Percentiles rank a stretch among this genome's conserved stretches.
These are phyloP conservation scores for Pestalotiopsis fici DNA, from an alignment of 2,329 filamentous ascomycete genomes.

Conservation along the genomic window DNA sequence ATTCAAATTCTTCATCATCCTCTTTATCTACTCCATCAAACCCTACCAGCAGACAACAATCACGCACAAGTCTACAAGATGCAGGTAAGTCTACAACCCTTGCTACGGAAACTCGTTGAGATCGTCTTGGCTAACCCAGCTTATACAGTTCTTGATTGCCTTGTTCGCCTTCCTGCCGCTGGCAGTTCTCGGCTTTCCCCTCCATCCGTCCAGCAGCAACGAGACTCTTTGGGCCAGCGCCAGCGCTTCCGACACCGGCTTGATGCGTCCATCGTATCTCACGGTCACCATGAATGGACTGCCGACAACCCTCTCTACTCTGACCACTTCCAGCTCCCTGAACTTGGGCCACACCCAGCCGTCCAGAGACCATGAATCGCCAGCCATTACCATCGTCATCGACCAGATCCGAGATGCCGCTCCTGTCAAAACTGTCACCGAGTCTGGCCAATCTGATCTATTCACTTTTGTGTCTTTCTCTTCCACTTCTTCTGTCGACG, in stretches of 20 bases:
- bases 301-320: not conserved
- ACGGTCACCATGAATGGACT: not conserved
- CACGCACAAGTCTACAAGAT: not conserved
- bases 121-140: not conserved
- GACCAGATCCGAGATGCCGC: not conserved
- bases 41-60: too few species aligned
- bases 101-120: not conserved
- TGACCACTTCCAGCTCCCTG: not conserved
- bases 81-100: not conserved
- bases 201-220: not conserved
- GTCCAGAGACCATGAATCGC: too few species aligned
- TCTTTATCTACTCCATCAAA: not conserved
- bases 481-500: not conserved
- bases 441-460: not conserved
- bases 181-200: not conserved
- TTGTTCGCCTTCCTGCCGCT: not conserved
- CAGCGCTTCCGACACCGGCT: not conserved
- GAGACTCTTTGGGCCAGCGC: not conserved
- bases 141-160: not conserved
- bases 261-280: not conserved
- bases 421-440: not conserved
- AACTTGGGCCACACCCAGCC: too few species aligned
- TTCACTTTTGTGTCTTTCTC: not conserved
- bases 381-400: too few species aligned
- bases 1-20: not conserved